Base-by-base conservation (phyloP, 2,329 filamentous ascomycete species). In the Hymenoscyphus repandus region DNA sequence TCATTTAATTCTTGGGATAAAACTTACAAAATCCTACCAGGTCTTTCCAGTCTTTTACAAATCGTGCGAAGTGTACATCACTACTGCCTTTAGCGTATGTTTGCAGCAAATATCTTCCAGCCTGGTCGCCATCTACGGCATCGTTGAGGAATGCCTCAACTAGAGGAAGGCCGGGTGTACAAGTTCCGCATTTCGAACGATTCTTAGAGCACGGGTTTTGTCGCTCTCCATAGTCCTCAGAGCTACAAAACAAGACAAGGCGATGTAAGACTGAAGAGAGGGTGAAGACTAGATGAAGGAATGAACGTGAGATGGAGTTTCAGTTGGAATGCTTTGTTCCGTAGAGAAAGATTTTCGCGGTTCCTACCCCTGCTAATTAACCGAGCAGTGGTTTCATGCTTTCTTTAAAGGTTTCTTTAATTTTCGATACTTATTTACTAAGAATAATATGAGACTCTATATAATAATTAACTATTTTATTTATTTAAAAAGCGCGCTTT, bases 111-210 rank as follows among this genome's bases (percentile, higher is more conserved):
- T 54, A 51, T 34, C 20, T 49, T 36, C 48, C 49, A 33, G 48
- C 47, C 30, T 40, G 40, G 13, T 51, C 31, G 20, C 40, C 45
- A 45, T 54, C 37, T 12, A 33, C 41, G 31, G 49, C 52, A 31
- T 54, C 49, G n/a, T 49, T 49, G 30, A 54, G 27, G 42, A 51
- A 54, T 46, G 37, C 33, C 30, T 54, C 52, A n/a, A 54, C 42
- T 20, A 54, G 43, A 40, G 45, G 41, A 6, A 49, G 22, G 38
- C 22, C 36, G 11, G 52, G 22, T 54, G 45, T 18, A 3, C 31
- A 20, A 48, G 37, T 4, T 41, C 27, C 30, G 45, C n/a, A 33
- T 32, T 20, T 34, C 34, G 36, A 20, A 48, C 30, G 11, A 48
- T 41, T 12, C 27, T 18, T 32, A 41, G 33, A 41, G 45, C 45